Base-by-base conservation (phyloP, 2,329 filamentous ascomycete species). In the Pseudogymnoascus sp. region DNA sequence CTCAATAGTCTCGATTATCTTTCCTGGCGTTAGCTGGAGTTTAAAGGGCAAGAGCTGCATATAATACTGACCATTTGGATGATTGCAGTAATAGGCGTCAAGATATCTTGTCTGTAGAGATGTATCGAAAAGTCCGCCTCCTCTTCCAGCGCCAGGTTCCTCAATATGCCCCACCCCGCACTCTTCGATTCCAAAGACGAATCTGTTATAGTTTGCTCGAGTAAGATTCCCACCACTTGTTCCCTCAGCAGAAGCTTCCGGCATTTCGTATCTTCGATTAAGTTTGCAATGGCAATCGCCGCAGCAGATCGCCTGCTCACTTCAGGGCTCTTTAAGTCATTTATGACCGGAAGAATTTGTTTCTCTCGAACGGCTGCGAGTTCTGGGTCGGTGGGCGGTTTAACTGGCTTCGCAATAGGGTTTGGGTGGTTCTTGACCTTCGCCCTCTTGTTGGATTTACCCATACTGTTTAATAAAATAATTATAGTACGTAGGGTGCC, bases 91-190 rank as follows among this genome's bases (percentile, higher is more conserved):
- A 88, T 78, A 17, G 85, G 83, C 29, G 82, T 84, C 63, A 89
- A 69, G 12, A 87, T 73, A 70, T 88, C 85, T 29, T 82, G 75
- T 44, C 86, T 77, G 68, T 81, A 88, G 63, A 89, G 72, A 67
- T 89, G 85, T 17, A 89, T 76, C 65, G 84, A 86, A 63, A 89
- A 88, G 68, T 88, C 86, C 10, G 81, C 76, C 67, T 87, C 85
- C 71, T 89, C 86, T 69, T 87, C 82, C 65, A 82, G 76, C 2
- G 81, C 82, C 61, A 89, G 76, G 42, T 84, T 80, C 66, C 81
- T 79, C 60, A 89, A 75, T 66, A 88, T 86, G 10, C 82, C 81
- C 86, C 86, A 89, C n/a, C 84, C 86, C 17, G 85, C 83, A 44
- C 84, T 82, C 58, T 83, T 79, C 67, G 84, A 84, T 73, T 88